These are phyloP conservation scores for Tolypocladium tropicale DNA, from an alignment of 2,329 filamentous ascomycete genomes.

Conservation along the genomic window DNA sequence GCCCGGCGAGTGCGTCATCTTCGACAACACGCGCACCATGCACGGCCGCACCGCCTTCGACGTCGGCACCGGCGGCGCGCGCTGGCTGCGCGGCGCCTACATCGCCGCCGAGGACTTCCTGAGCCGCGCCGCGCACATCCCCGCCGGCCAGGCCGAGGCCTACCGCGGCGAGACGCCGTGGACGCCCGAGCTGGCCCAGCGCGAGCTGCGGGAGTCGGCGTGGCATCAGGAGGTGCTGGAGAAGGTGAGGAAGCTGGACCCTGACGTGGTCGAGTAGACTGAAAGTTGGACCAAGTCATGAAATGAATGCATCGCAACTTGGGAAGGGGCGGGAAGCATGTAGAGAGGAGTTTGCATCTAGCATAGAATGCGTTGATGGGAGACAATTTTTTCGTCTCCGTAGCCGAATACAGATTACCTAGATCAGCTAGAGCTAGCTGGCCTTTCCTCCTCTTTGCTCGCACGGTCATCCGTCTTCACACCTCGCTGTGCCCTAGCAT, in stretches of 20 bases:
- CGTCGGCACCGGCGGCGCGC: constrained; percentile 43
- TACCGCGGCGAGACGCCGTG: constrained; percentile 13
- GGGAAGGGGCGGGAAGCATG: neutral
- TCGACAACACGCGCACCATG: constrained; percentile 77
- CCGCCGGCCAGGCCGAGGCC: constrained; percentile 13
- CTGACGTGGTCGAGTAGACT: constrained; percentile 2
- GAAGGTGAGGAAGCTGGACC: constrained; percentile 11
- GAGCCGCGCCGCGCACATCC: constrained; percentile 23
- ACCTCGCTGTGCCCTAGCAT: neutral
- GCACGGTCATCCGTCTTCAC: neutral
- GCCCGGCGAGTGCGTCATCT: constrained; percentile 84
- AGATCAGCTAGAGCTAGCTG: neutral
- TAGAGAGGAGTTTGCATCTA: neutral
- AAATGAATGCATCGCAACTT: neutral
- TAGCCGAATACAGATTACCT: neutral
- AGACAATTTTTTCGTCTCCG: neutral
- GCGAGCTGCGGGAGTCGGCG: constrained; percentile 11
- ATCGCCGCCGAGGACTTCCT: constrained; percentile 44
- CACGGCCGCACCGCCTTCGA: constrained; percentile 77
- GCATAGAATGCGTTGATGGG: neutral
- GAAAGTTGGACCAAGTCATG: neutral
- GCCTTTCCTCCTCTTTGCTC: neutral
- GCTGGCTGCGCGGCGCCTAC: constrained; percentile 84
- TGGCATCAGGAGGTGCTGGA: constrained; percentile 17
- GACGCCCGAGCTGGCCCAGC: constrained; percentile 14